Base-by-base conservation (phyloP, 1,139 yeast genomes). In the Candida buenavistaensis region DNA sequence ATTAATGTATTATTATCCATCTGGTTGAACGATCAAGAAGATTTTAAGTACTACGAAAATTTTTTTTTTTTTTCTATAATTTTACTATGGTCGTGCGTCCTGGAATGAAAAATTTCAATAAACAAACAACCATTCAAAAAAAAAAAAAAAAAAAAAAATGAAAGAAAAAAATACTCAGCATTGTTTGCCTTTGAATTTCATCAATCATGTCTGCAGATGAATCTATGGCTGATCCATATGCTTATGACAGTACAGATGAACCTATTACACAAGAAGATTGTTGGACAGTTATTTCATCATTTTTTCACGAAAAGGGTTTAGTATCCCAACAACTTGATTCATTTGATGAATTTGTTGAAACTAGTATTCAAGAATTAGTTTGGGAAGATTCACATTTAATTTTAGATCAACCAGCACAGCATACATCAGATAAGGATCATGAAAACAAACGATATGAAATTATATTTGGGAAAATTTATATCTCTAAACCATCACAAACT, bases 281-380 rank as follows among this genome's bases (percentile, higher is more conserved):
- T 66, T 94, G 99, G 99, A 83, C 96, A 25, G 97, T 94, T 46
- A 92, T 94, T 49, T 85, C 97, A 28, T 78, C 97, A 17, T 94
- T 92, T 62, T 94, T 94, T 72, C 90, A 84, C 62, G 96, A 90
- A 56, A 90, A 90, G 59, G 98, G 98, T 40, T 76, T 94, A 52
- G 99, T 92, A 20, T 89, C 97, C 21, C 98, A 92, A 64, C 99
- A 94, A 69, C 74, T 94, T 54, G 98, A 92, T 58, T 94, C 98
- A 13, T 94, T 94, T 61, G 96, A 94, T 65, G 98, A 94, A 68
- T 94, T 94, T 62, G 90, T 94, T 50, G 96, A 89, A 61, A 82
- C 96, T 20, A 88, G 97, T 31, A 87, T 94, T 59, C 98, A 94
- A 66, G 97, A 92, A 55, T 78, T 94, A 48, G 96, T 94, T 26